A percentile compares a stretch with the other conserved stretches of the same genome.
phyloP scores from a whole-genome alignment of 1,284 basidiomycete species.

The Cryptococcus sp. region DNA sequence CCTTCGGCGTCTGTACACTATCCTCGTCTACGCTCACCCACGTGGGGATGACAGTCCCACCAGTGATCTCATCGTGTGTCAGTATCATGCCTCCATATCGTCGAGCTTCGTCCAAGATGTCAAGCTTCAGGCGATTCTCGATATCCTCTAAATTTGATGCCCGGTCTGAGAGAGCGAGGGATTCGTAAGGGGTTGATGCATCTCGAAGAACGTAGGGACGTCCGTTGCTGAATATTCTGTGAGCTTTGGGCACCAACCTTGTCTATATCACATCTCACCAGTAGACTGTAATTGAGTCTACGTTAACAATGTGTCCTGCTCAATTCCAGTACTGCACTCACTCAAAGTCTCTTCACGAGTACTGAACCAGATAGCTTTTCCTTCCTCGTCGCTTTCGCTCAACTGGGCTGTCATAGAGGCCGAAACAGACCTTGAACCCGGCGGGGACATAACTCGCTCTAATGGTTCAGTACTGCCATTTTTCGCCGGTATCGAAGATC shows the following conservation, averaged over 20 bases:
- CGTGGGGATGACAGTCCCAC: slow-evolving; percentile 83
- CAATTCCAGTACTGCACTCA: slow-evolving; percentile 20
- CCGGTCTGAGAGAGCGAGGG: slow-evolving; percentile 81
- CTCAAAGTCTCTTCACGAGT: slow-evolving; percentile 56
- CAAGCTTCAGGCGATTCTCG: slow-evolving; percentile 83
- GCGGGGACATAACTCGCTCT: slow-evolving; percentile 16
- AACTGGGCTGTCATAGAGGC: slow-evolving; percentile 6
- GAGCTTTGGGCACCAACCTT: slow-evolving; percentile 40
- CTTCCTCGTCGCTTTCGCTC: slow-evolving; percentile 17
- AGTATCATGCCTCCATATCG: slow-evolving; percentile 87
- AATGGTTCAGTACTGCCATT: slow-evolving; percentile 6
- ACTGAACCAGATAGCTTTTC: slow-evolving; percentile 57
- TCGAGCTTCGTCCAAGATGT: slow-evolving; percentile 86
- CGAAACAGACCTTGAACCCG: neutral
- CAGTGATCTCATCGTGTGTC: slow-evolving; percentile 76
- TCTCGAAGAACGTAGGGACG: slow-evolving; percentile 95
- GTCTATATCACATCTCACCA: slow-evolving; percentile 25
- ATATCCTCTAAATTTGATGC: slow-evolving; percentile 95
- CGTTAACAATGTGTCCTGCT: slow-evolving; percentile 13
- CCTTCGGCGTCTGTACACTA: slow-evolving; percentile 83
- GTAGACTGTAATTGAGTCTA: slow-evolving; percentile 25
- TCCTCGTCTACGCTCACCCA: slow-evolving; percentile 89
- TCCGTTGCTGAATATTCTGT: slow-evolving; percentile 65
- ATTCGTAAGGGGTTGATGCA: slow-evolving; percentile 77
- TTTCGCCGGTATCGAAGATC: slow-evolving; percentile 10